Conservation (phyloP, 225 moss, liverwort and hornwort species). For the Physcomitrellopsis africana region DNA sequence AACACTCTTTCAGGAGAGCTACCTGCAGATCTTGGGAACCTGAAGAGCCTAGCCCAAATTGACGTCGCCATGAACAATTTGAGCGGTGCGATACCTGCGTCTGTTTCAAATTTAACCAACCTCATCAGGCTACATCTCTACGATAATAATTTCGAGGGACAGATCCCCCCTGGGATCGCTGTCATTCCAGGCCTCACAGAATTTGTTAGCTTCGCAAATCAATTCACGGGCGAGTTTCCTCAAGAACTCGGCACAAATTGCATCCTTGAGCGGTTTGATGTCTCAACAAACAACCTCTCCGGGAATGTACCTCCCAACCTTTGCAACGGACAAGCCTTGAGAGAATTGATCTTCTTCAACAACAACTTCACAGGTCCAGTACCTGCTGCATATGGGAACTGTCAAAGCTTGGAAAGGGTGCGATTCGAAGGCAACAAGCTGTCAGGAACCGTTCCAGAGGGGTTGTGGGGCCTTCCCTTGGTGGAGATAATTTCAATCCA, state of each 20-base stretch:
- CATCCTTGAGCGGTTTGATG: slow-evolving; percentile 58
- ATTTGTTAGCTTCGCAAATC: slow-evolving; percentile 67
- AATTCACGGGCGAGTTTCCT: slow-evolving; percentile 62
- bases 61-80: slow-evolving; percentile 76
- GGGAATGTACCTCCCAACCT: slow-evolving; percentile 68
- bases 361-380: slow-evolving; percentile 71
- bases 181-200: slow-evolving; percentile 49
- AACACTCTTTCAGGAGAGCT: slow-evolving; percentile 68
- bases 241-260: slow-evolving; percentile 53
- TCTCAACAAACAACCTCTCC: slow-evolving; percentile 66
- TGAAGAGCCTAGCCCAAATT: slow-evolving; percentile 48
- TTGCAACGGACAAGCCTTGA: slow-evolving; percentile 54
- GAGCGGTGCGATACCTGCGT: slow-evolving; percentile 59
- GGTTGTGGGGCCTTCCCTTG: slow-evolving; percentile 59
- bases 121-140: slow-evolving; percentile 63
- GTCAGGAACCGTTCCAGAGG: slow-evolving; percentile 56
- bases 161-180: slow-evolving; percentile 64
- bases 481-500: slow-evolving; percentile 57
- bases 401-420: slow-evolving; percentile 60
- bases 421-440: slow-evolving; percentile 67
- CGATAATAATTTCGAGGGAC: slow-evolving; percentile 56
- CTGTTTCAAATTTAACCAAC: slow-evolving; percentile 43
- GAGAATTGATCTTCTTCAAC: slow-evolving; percentile 65
- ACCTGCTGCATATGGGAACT: slow-evolving; percentile 65
- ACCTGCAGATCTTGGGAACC: slow-evolving; percentile 58